phyloP scores from a whole-genome alignment of 345 rosid species.

The Eucalyptus leucophloia region DNA sequence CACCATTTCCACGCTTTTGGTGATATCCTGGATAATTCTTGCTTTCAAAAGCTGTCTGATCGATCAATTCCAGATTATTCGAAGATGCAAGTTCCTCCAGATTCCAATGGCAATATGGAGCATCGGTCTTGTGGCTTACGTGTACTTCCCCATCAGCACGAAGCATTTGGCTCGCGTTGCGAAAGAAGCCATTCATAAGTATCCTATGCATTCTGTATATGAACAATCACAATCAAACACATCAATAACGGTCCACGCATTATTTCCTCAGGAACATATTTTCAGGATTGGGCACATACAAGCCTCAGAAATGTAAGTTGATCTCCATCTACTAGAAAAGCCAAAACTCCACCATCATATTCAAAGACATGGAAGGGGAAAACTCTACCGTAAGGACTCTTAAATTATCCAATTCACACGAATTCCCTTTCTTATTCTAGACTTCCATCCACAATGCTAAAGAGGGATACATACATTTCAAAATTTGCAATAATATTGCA shows the following conservation, averaged over 20 bases:
- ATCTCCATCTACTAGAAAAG: neutral
- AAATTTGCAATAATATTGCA: neutral
- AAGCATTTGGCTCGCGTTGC: constrained; percentile 12
- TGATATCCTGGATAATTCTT: constrained; percentile 37
- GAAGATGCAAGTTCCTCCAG: constrained; percentile 28
- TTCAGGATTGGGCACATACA: neutral
- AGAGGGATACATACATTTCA: neutral
- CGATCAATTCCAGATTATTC: constrained; percentile 9
- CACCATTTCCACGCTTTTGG: constrained; percentile 40
- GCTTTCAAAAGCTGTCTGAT: constrained; percentile 9
- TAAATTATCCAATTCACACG: neutral
- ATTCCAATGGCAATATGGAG: constrained; percentile 40
- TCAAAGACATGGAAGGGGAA: neutral
- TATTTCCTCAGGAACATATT: neutral
- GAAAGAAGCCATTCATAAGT: constrained; percentile 29
- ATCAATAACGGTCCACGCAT: neutral
- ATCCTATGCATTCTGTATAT: constrained; percentile 26
- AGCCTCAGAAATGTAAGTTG: neutral
- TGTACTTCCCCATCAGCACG: constrained; percentile 35
- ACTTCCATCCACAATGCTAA: neutral
- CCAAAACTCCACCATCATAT: neutral
- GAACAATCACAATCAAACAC: neutral
- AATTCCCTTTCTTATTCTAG: neutral
- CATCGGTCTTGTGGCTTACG: constrained; percentile 38
- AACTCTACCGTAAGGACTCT: neutral